Evolutionary conservation across 1,284 basidiomycete genomes (phyloP), one percentile per base, ranked within the genome.

Genomic region (Sporisorium iseilematis-ciliati): DNA sequence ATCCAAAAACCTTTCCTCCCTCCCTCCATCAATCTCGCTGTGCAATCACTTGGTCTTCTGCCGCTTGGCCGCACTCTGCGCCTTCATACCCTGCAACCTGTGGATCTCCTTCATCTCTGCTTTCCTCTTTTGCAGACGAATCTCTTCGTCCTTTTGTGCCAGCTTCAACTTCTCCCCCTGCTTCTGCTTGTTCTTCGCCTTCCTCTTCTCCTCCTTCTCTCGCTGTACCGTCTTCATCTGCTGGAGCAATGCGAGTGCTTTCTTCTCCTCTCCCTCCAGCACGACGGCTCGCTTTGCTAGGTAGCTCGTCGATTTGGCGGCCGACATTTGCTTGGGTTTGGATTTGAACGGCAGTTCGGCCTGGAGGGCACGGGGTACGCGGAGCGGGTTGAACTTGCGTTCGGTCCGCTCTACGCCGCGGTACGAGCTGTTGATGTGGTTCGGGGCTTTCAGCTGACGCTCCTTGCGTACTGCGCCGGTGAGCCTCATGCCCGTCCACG

Each of bases 261-360:
- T 92, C 88, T 92, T 93, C 88, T 99, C 96, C 82, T 97, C 94
- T 2, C 93, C 92, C 83, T 96, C 93, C 88, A 99, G 89, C 46
- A 99, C 91, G 18, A 98, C 95, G 0, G 96, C 95, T 18, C 83
- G 62, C 50, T 81, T 76, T 16, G 80, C 69, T 23, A 83, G 62
- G 55, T 82, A 87, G 21, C 95, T 96, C 82, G 90, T 88, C 3
- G n/a, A 29, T 20, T 56, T 59, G 60, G 53, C 38, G 11, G 88
- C 88, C 77, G 90, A 89, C 88, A 93, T 92, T 43, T 91, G 84
- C 85, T 93, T 93, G 20, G 95, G 93, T 86, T 99, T 99, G 49
- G 92, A 93, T 4, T 93, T 93, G 84, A 92, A 99, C 0, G 97
- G 97, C 20, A 99, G 88, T 0, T 91, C 88, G 0, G 94, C 91